Conservation (phyloP, 1,284 basidiomycete species). For the Coniferiporia weirii region DNA sequence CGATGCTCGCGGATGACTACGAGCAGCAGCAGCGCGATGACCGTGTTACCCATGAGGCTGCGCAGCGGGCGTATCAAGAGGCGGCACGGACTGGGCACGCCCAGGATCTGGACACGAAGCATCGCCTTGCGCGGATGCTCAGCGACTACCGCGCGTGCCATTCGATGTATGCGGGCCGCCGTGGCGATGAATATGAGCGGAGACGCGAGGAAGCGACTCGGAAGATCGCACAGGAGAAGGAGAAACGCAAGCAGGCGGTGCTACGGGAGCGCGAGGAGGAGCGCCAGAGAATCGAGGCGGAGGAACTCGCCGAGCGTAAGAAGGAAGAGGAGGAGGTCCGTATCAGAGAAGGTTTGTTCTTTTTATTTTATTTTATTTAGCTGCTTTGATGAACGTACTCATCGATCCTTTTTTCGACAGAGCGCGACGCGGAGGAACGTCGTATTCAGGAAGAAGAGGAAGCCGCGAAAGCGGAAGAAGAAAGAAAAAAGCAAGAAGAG, state of each 20-base stretch:
- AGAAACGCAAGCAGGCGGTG: slow-evolving; percentile 56
- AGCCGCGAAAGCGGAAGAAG: slow-evolving; percentile 42
- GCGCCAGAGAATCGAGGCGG: slow-evolving; percentile 39
- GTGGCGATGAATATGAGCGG: slow-evolving; percentile 68
- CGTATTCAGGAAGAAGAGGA: slow-evolving; percentile 46
- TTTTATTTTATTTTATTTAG: background rate
- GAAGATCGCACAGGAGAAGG: slow-evolving; percentile 87
- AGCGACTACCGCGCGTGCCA: slow-evolving; percentile 67
- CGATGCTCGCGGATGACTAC: slow-evolving; percentile 85
- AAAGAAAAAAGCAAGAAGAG: slow-evolving; percentile 51
- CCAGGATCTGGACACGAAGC: slow-evolving; percentile 75
- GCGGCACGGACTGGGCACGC: slow-evolving; percentile 59
- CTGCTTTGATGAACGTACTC: background rate
- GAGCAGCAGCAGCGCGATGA: slow-evolving; percentile 80
- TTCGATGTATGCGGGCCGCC: slow-evolving; percentile 56
- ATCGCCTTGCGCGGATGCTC: slow-evolving; percentile 70
- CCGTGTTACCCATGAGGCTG: slow-evolving; percentile 60
- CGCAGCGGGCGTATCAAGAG: slow-evolving; percentile 61
- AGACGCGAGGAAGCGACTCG: slow-evolving; percentile 53
- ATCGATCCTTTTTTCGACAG: slow-evolving; percentile 29
- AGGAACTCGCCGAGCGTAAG: slow-evolving; percentile 42
- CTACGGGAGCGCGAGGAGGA: slow-evolving; percentile 58
- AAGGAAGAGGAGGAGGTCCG: slow-evolving; percentile 49
- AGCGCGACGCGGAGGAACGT: slow-evolving; percentile 51
- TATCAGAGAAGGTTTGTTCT: slow-evolving; percentile 46